A percentile compares a stretch with the other conserved stretches of the same genome.
Evolutionary conservation across 2,329 filamentous ascomycete genomes (phyloP).

Genomic region (Blumeriella jaapii): DNA sequence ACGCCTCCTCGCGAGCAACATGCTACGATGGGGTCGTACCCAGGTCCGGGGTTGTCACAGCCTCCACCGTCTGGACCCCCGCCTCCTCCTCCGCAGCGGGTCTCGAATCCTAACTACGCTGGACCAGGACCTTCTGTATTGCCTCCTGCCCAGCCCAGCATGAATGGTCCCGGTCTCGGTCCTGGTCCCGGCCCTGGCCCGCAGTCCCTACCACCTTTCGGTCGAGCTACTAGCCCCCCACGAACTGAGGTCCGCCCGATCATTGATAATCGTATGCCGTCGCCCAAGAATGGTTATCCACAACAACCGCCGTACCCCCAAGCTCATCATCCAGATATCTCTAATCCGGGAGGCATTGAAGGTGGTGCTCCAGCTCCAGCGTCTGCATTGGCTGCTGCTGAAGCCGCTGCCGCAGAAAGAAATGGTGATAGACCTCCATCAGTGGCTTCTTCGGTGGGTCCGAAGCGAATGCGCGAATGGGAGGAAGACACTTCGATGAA

Average conservation of each 20-base stretch:
- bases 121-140: slow-evolving; percentile 34
- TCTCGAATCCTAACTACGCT: slow-evolving; percentile 48
- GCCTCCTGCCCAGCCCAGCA: slow-evolving; percentile 31
- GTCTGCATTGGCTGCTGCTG: slow-evolving; percentile 53
- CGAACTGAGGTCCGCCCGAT: slow-evolving; percentile 74
- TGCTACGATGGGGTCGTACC: slow-evolving; percentile 23
- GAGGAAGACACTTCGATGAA: slow-evolving; percentile 65
- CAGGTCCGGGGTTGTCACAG: slow-evolving; percentile 29
- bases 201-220: slow-evolving; percentile 54
- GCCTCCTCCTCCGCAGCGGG: slow-evolving; percentile 38
- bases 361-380: slow-evolving; percentile 57
- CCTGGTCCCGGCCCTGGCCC: slow-evolving; percentile 9
- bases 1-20: slow-evolving; percentile 38
- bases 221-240: slow-evolving; percentile 56
- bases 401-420: slow-evolving; percentile 50
- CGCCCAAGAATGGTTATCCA: slow-evolving; percentile 77
- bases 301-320: slow-evolving; percentile 72
- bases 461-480: slow-evolving; percentile 87
- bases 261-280: slow-evolving; percentile 77
- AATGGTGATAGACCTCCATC: slow-evolving; percentile 67
- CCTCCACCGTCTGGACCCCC: slow-evolving; percentile 37
- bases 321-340: slow-evolving; percentile 55
- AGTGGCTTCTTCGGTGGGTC: slow-evolving; percentile 63
- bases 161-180: slow-evolving; percentile 23
- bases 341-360: slow-evolving; percentile 29